Conservation (phyloP, 768 basidiomycete species). For the Sporobolomyces phaffii region DNA sequence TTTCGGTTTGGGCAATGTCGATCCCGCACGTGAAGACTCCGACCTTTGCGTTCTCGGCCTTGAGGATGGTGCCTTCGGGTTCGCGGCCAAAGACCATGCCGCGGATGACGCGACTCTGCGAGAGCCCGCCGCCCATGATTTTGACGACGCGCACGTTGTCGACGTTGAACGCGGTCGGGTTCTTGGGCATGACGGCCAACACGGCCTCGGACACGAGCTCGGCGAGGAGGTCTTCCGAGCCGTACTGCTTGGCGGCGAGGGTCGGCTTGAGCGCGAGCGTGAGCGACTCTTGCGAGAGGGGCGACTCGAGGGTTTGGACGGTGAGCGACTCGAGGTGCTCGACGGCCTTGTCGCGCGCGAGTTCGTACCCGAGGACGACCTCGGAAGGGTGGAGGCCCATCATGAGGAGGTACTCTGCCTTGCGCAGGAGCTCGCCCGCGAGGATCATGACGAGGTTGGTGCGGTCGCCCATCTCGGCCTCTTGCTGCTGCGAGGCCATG, state of each 20-base stretch:
- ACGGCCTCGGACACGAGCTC: constrained; percentile 87
- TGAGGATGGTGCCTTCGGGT: constrained; percentile 84
- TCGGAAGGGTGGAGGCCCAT: constrained; percentile 98
- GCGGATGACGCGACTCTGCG: constrained; percentile 76
- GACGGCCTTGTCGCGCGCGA: constrained; percentile 74
- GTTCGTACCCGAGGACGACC: constrained; percentile 88
- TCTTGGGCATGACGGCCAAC: constrained; percentile 69
- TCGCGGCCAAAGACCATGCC: constrained; percentile 98
- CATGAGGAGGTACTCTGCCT: constrained; percentile 80
- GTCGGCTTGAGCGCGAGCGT: constrained; percentile 74
- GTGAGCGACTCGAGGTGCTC: constrained; percentile 84
- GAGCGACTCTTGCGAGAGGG: constrained; percentile 64
- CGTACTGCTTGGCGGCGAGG: constrained; percentile 96
- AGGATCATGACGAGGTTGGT: constrained; percentile 94
- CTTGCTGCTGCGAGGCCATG: constrained; percentile 96
- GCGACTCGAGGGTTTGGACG: constrained; percentile 62
- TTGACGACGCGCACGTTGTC: constrained; percentile 98
- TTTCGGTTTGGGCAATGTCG: constrained; percentile 93
- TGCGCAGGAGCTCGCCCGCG: constrained; percentile 89
- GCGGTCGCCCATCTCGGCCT: constrained; percentile 94
- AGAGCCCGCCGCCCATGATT: constrained; percentile 89
- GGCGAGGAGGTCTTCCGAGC: constrained; percentile 75
- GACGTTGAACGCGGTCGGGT: constrained; percentile 76
- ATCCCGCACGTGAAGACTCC: constrained; percentile 89
- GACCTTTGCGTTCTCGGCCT: constrained; percentile 78